Evolutionary conservation across 202 grass and related monocot species (phyloP), one percentile per base, ranked within the genome.

Genomic region (Eragrostis tef): DNA sequence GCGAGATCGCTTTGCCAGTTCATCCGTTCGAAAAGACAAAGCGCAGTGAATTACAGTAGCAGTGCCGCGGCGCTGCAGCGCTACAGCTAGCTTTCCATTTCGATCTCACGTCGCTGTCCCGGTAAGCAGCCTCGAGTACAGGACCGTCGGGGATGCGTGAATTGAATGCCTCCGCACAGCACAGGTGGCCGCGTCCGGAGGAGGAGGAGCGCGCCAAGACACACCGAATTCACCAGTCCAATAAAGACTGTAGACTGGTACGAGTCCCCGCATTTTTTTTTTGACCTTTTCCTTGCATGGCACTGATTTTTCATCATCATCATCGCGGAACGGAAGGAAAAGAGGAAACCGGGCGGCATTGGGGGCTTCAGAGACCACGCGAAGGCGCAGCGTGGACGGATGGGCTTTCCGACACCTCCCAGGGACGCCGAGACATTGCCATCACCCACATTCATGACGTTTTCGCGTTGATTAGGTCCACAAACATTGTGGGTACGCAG

Each of bases 111-210:
- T 82, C 58, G 70, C 22, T 24, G 26, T 73, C 79, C 1, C 2
- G 16, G 16, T 10, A 6, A 9, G 20, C 6, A 41, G 54, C 62
- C 71, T 10, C 43, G 46, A 34, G 56, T 46, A 81, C 20, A 47
- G 31, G 31, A 15, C 26, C 57, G 31, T 8, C 24, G 19, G 48
- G 84, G 71, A 0, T 39, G 45, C 21, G 76, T 49, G 65, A 26
- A 71, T 46, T 78, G 36, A 78, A 83, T 83, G 60, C 25, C 22
- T 3, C 34, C 45, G 43, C 27, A 3, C 34, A 39, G 6, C 34
- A 16, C 70, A 50, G 61, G 84, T 81, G 82, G 70, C 50, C 82
- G 51, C 73, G 54, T 58, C 73, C 64, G 50, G 71, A 13, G 58
- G n/a, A 58, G 54, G 20, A 56, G 58, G 34, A 39, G 34, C 53